Conservation (phyloP, 2,329 filamentous ascomycete genomes). For the Venturia oleaginea region DNA sequence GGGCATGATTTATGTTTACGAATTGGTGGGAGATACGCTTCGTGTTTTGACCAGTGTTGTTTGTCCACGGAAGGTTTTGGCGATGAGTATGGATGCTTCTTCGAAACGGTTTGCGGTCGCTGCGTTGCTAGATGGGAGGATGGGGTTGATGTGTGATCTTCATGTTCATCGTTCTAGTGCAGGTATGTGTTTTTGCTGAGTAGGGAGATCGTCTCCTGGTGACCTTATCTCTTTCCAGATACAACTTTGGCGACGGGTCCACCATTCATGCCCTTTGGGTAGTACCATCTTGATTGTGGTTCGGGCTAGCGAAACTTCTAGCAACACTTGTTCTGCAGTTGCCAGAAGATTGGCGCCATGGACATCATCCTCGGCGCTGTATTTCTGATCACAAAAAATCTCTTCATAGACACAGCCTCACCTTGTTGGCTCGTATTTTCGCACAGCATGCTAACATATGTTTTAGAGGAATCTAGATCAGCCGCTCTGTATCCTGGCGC, state of each 20-base stretch:
- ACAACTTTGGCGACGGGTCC: too few relatives aligned
- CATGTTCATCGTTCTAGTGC: neutral
- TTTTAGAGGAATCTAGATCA: neutral
- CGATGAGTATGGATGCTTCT: slow-evolving; percentile 55
- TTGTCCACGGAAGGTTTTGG: slow-evolving; percentile 49
- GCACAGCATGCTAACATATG: neutral
- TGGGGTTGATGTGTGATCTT: slow-evolving; percentile 54
- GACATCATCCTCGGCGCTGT: neutral
- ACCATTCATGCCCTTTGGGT: too few relatives aligned
- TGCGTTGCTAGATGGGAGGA: slow-evolving; percentile 49
- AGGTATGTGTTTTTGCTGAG: neutral
- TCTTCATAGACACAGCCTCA: neutral
- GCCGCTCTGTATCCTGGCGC: neutral
- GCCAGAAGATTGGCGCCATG: neutral
- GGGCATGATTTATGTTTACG: slow-evolving; percentile 49
- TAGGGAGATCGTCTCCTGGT: too few relatives aligned
- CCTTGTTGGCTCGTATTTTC: neutral
- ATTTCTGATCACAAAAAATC: too few relatives aligned
- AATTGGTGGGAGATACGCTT: slow-evolving; percentile 31
- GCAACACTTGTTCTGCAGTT: neutral
- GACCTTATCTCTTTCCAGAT: too few relatives aligned
- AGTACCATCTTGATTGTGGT: neutral
- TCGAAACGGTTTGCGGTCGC: slow-evolving; percentile 47
- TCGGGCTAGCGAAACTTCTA: neutral
- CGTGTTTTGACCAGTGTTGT: slow-evolving; percentile 43